Evolutionary conservation across 257 asterid genomes (phyloP), one percentile per base, ranked within the genome.

Genomic region (Solanum etuberosum): DNA sequence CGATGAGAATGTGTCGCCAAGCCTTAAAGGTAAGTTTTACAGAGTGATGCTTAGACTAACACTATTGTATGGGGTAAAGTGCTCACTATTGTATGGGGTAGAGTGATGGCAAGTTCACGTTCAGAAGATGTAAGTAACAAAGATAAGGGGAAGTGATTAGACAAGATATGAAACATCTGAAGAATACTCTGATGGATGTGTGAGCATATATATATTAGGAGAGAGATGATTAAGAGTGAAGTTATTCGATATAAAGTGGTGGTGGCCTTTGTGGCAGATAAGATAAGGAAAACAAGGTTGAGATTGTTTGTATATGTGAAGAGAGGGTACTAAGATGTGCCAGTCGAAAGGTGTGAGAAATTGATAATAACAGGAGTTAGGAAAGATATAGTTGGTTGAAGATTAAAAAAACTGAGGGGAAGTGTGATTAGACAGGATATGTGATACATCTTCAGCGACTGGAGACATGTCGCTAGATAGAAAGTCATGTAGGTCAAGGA

Each of bases 71-170:
- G 63, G 4, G 63, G 11, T 6, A 54, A 4, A 51, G 23, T 51
- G 61, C 0, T 51, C 25, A 54, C 25, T 54, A 20, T 54, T 54
- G n/a, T 54, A 20, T 54, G 63, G 25, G 63, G 2, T 20, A 54
- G 18, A 54, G 63, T 54, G 63, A 4, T 54, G 11, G 0, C 63
- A 54, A 54, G n/a, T 54, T 54, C 63, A 54, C 10, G n/a, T 54
- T 51, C 10, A 18, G 0, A 54, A 54, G 4, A 51, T 51, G 10
- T 18, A 51, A 0, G 21, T 48, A 14, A 6, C 10, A 51, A 0
- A 51, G 61, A 51, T 16, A 51, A 51, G n/a, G 0, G 61, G 2
- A 51, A 51, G 4, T 51, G 61, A 18, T 51, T 51, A 48, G n/a
- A 51, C 61, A 51, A 18, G 61, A 2, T 51, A 51, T 18, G 4